Conservation (phyloP, 805 yeast species). For the Starmera amethionina region DNA sequence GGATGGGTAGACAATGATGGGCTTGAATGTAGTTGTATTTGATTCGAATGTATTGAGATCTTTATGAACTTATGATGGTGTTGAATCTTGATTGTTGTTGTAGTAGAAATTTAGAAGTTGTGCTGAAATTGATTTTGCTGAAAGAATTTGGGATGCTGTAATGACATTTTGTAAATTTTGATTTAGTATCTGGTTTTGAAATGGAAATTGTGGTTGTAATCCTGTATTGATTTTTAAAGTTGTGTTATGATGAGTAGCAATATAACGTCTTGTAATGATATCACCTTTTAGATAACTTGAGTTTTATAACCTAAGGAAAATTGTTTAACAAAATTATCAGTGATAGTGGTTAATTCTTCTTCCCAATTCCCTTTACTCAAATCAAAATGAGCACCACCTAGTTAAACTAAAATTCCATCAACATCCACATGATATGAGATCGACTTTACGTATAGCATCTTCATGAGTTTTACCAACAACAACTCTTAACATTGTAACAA, state of each 20-base stretch:
- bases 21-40: too few species aligned
- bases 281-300: constrained; percentile 12
- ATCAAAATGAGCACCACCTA: constrained; percentile 30
- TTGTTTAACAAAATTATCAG: constrained; percentile 12
- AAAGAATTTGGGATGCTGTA: too few species aligned
- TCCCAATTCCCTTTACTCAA: constrained; percentile 22
- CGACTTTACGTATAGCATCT: constrained; percentile 26
- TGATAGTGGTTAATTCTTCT: constrained; percentile 18
- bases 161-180: too few species aligned
- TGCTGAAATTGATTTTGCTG: too few species aligned
- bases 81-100: too few species aligned
- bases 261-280: constrained; percentile 5
- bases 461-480: constrained; percentile 27
- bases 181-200: too few species aligned
- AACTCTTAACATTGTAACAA: constrained; percentile 25
- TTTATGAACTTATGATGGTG: too few species aligned
- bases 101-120: too few species aligned
- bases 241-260: constrained; percentile 16
- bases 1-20: too few species aligned
- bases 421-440: constrained; percentile 19
- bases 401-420: constrained; percentile 29
- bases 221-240: too few species aligned
- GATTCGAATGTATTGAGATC: too few species aligned
- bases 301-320: constrained; percentile 19
- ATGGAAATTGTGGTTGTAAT: too few species aligned